Evolutionary conservation across 1,284 basidiomycete species (phyloP), one percentile per base, ranked within the genome.

Genomic region (Moniliophthora roreri): DNA sequence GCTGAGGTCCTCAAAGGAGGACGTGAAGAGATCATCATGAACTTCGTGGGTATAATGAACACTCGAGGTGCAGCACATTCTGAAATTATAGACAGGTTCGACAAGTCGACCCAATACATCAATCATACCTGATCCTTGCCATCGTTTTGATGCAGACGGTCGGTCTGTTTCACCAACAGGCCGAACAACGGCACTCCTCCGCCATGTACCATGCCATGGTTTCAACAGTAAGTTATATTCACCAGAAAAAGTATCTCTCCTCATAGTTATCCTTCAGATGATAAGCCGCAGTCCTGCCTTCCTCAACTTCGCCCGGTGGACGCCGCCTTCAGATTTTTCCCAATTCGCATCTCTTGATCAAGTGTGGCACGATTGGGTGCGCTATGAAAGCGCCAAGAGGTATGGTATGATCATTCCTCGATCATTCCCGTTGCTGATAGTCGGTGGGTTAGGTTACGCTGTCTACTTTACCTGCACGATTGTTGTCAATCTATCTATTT

Each of bases 191-290:
- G 8, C 35, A 23, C 13, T 50, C 49, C 9, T 24, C 49, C 20
- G 37, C 34, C 2, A 32, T 50, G 11, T 50, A 50, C 20, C 49
- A 50, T 32, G 49, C 35, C 20, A 50, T 50, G 37, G 18, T 50
- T 18, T 35, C 37, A 15, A 39, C 36, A 8, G 49, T 50, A 23
- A 50, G 49, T 50, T 4, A 18, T 5, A 11, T 28, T 18, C 10
- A 42, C 9, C 16, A 15, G 13, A 7, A 13, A 10, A 10, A 11
- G 7, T n/a, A 16, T 3, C 21, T 42, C 18, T 24, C 26, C 37
- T 42, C 18, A 42, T 42, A 20, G 26, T 20, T 10, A 13, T 28
- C 15, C 18, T 10, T 4, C 44, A 46, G 44, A 46, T 46, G 11
- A 26, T 46, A 13, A 46, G 24, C n/a, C 44, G 44, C 11, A 46